Base-by-base conservation (phyloP, 371 early-diverging fungal genomes). In the Mortierella sp. region DNA sequence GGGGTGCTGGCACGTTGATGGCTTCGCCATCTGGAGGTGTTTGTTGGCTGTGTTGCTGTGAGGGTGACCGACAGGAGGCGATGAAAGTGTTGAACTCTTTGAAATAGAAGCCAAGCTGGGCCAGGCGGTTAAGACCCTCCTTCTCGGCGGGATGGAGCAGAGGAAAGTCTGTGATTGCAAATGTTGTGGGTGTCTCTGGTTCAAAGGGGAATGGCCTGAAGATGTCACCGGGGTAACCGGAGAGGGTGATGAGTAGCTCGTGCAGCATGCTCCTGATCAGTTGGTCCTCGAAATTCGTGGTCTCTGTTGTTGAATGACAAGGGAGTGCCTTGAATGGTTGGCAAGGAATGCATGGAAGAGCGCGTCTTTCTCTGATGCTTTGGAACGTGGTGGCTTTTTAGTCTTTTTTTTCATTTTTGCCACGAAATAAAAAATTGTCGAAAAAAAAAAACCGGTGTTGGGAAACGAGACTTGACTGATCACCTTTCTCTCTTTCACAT, bases 221-320 rank as follows among this genome's bases (percentile, higher is more conserved):
- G 51, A 96, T 88, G 79, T 93, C 92, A 46, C 95, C 93, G 24
- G 94, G 89, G 76, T 91, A 89, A 11, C 96, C 96, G 24, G 93
- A 89, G 44, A 96, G 88, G 14, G 92, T 91, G 77, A 95, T 89
- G 54, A 96, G 90, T 68, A 96, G 88, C 90, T 96, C 96, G 88
- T 96, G 96, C 44, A 95, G 91, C 96, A 96, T 96, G 65, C 70
- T 65, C 65, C 65, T 32, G 38, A 72, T 48, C 75, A 38, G 32
- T 27, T 29, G 2, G 43, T n/a, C 32, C 41, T 75, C 46, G 41
- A 56, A 63, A 27, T 51, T 14, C 51, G 51, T 51, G 51, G 29
- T 60, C 16, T 32, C 58, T 27, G 58, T 16, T 32, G 41, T 71
- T 44, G 41, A 68, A 55, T 63, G 21, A 48, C 27, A 29, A n/a